phyloP scores from a whole-genome alignment of 2,329 filamentous ascomycete genomes.

The Chrysoporthe puriensis region DNA sequence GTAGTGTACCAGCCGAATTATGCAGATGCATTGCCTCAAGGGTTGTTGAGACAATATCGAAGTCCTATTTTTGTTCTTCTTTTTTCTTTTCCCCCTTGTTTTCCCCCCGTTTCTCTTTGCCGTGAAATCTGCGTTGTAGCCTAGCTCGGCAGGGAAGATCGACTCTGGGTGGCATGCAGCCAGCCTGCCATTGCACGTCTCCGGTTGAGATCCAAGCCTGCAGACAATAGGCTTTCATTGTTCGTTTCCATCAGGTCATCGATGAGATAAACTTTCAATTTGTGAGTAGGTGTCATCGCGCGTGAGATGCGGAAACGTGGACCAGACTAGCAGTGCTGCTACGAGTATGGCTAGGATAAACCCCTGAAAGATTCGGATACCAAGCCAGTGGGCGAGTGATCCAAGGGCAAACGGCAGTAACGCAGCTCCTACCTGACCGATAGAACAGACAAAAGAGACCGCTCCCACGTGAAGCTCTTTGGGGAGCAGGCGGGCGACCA shows the following conservation, averaged over 20 bases:
- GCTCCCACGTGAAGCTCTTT: conserved; percentile 45
- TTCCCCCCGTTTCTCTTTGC: background rate
- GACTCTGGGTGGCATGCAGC: background rate
- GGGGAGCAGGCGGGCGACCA: conserved; percentile 42
- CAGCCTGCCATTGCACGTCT: background rate
- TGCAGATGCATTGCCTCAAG: no score
- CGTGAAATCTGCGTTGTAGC: background rate
- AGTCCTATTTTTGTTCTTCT: background rate
- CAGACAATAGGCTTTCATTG: background rate
- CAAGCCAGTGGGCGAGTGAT: conserved; percentile 42
- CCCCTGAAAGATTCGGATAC: conserved; percentile 42
- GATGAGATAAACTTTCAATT: background rate
- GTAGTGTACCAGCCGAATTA: no score
- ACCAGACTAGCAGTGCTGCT: conserved; percentile 30
- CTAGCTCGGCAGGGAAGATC: background rate
- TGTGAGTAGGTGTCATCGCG: background rate
- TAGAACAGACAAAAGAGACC: conserved; percentile 47
- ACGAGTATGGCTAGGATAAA: conserved; percentile 35
- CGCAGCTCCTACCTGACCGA: conserved; percentile 49
- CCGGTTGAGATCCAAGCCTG: background rate
- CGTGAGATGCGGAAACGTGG: conserved; percentile 15
- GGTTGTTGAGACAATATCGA: no score
- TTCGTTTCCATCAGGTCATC: background rate
- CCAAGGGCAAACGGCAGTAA: conserved; percentile 49
- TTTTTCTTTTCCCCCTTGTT: background rate